Evolutionary conservation across 768 basidiomycete genomes (phyloP).

Genomic region (Boletus rubropictus): DNA sequence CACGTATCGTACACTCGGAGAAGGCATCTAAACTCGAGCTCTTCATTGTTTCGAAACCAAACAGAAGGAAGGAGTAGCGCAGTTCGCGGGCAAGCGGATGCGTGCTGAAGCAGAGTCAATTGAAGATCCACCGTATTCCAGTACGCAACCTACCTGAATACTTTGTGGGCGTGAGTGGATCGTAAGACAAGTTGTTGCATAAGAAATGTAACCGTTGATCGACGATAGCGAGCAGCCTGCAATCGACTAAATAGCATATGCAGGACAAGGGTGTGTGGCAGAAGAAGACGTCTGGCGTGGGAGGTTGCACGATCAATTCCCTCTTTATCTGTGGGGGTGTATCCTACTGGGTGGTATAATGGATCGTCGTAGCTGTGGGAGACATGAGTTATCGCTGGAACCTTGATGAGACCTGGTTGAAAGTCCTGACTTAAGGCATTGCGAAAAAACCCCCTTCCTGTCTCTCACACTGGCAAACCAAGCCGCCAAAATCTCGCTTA

Average conservation of each 20-base stretch:
- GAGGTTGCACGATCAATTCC: constrained; percentile 66
- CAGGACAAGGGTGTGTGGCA: constrained; percentile 78
- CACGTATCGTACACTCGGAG: constrained; percentile 71
- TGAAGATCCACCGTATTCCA: background rate
- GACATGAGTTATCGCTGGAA: constrained; percentile 3
- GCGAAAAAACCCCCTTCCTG: constrained; percentile 80
- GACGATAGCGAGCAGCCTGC: constrained; percentile 88
- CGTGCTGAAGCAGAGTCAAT: constrained; percentile 47
- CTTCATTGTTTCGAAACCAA: constrained; percentile 88
- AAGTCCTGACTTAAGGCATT: constrained; percentile 63
- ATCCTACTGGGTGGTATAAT: constrained; percentile 78
- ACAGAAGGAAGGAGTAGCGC: constrained; percentile 84
- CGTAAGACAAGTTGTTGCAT: constrained; percentile 80
- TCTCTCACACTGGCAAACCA: constrained; percentile 81
- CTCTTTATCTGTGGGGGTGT: constrained; percentile 86
- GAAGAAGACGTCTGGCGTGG: constrained; percentile 68
- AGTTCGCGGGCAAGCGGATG: constrained; percentile 89
- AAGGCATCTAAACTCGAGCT: constrained; percentile 81
- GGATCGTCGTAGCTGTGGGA: constrained; percentile 76
- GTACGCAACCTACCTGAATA: constrained; percentile 57
- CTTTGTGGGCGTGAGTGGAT: constrained; percentile 63
- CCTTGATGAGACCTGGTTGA: background rate
- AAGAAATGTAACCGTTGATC: constrained; percentile 77
- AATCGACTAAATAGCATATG: constrained; percentile 88
- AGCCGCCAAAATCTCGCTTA: constrained; percentile 79